These are phyloP conservation scores for Vaccinium macrocarpon DNA, from an alignment of 148 eudicot genomes.

Conservation along the genomic window DNA sequence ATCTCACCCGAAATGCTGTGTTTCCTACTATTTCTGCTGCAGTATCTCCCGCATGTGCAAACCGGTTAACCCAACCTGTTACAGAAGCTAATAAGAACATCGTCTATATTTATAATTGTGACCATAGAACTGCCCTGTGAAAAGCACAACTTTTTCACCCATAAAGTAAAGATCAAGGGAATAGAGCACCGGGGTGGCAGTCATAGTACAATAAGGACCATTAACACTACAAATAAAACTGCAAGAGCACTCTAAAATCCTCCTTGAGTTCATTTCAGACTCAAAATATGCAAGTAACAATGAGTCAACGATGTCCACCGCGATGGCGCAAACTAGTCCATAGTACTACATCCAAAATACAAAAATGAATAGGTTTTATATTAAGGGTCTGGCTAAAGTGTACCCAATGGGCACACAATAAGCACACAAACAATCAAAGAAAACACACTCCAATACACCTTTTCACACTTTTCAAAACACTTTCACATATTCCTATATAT, in stretches of 20 bases:
- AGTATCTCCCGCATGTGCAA: constrained; percentile 93
- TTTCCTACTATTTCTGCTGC: constrained; percentile 91
- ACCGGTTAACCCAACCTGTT: constrained; percentile 96
- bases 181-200: not conserved
- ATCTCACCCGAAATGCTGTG: constrained; percentile 79
- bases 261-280: not conserved
- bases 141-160: not conserved
- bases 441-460: too few species aligned
- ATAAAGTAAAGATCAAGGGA: not conserved
- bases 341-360: not conserved
- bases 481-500: too few species aligned
- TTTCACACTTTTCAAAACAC: too few species aligned
- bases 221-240: not conserved
- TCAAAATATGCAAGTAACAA: not conserved
- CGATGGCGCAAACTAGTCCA: not conserved
- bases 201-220: not conserved
- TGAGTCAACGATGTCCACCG: not conserved
- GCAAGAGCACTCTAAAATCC: too few species aligned
- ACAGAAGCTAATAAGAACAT: constrained; percentile 16
- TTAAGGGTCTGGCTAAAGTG: too few species aligned
- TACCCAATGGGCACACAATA: too few species aligned
- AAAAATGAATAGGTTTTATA: too few species aligned
- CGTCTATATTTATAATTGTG: not conserved
- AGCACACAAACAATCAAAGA: too few species aligned
- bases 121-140: not conserved